phyloP scores from a whole-genome alignment of 2,329 filamentous ascomycete species.

The Epichloe typhina region DNA sequence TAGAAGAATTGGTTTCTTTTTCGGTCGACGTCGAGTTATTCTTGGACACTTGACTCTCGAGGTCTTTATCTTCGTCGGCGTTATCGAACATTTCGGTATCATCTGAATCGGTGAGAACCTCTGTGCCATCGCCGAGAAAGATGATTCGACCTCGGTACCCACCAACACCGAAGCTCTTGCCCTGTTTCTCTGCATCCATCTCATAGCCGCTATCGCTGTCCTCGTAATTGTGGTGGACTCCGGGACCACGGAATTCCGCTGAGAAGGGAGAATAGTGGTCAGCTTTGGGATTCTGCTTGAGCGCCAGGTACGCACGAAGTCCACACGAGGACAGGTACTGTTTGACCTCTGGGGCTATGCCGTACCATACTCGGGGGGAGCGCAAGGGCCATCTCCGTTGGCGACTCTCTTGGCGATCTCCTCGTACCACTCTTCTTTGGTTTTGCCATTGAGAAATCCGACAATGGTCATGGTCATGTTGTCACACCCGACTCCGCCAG shows the following conservation, averaged over 20 bases:
- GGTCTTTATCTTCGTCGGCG: constrained; percentile 70
- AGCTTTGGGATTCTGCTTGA: constrained; percentile 10
- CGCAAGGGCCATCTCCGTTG: constrained; percentile 93
- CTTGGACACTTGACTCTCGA: constrained; percentile 72
- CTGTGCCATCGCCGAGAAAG: constrained; percentile 86
- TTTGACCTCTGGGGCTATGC: constrained; percentile 25
- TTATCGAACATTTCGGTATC: constrained; percentile 93
- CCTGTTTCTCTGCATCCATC: constrained; percentile 54
- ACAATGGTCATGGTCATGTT: constrained; percentile 98
- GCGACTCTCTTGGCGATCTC: constrained; percentile 87
- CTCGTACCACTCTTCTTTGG: constrained; percentile 97
- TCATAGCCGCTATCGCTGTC: constrained; percentile 69
- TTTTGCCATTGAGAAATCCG: constrained; percentile 79
- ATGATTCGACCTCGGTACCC: constrained; percentile 80
- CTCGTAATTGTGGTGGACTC: constrained; percentile 71
- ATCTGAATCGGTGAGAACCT: constrained; percentile 77
- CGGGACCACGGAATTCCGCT: constrained; percentile 79
- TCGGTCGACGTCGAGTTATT: constrained; percentile 17
- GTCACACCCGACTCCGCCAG: constrained; percentile 93
- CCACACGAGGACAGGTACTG: constrained; percentile 3
- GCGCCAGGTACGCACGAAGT: constrained; percentile 7
- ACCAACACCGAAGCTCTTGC: constrained; percentile 49
- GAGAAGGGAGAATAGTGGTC: constrained; percentile 13
- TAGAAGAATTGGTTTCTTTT: constrained; percentile 5
- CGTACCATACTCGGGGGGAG: constrained; percentile 99